Evolutionary conservation across 2,329 filamentous ascomycete species (phyloP), one percentile per base, ranked within the genome.

Genomic region (Colletotrichum melonis): DNA sequence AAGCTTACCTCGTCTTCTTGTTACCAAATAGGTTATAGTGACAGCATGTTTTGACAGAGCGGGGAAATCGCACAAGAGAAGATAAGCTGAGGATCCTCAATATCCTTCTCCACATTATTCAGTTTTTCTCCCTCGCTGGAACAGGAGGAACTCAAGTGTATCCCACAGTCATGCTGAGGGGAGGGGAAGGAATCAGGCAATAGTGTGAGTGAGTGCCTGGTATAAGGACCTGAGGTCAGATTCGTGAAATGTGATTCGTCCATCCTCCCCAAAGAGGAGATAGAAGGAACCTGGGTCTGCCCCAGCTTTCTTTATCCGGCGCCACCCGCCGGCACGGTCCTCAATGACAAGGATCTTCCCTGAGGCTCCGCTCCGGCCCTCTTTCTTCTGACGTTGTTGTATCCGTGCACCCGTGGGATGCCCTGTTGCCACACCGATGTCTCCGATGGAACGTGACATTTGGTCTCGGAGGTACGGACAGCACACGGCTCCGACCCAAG

Each of bases 361-460:
- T 55, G n/a, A 69, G 65, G 69, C 69, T 72, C 65, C 69, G 69
- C 69, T 35, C 38, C 38, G 14, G 38, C 14, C 38, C 38, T 16
- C 38, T 42, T 42, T 42, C 38, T 42, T 42, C 38, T 42, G 38
- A 16, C 38, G 38, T 16, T 14, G 38, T 16, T 16, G 38, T 42
- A 42, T 42, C 38, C 5, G 14, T 16, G 38, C 38, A 16, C 38
- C 16, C 38, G 38, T 42, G 38, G 32, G 32, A 35, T 35, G 32
- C 32, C 32, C 32, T 11, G 32, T 35, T 35, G 38, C 42, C 19
- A 19, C 55, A 59, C 59, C 59, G 55, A 55, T 63, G 14, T 60
- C 54, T 46, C 70, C 59, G 70, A 73, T 73, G 70, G 66, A 73
- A 73, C 70, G 70, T 73, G n/a, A 69, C 54, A 69, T 69, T 35